Evolutionary conservation across 108 stramenopile species (phyloP).

Genomic region (Bacterosira constricta): DNA sequence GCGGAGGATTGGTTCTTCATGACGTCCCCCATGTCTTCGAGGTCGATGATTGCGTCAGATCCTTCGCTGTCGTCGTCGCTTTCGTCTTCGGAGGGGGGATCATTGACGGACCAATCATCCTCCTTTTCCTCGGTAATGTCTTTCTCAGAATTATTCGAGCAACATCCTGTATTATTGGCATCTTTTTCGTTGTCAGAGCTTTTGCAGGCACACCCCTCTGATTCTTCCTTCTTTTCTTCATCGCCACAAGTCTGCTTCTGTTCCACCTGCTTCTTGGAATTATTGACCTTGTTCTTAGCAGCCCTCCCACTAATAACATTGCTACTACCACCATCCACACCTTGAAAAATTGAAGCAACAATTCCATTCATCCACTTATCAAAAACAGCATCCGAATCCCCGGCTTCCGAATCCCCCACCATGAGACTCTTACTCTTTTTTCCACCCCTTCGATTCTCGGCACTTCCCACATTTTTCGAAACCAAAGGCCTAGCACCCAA

Average conservation of each 20-base stretch:
- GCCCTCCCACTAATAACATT: not conserved
- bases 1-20: conserved; percentile 48
- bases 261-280: not conserved
- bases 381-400: conserved; percentile 58
- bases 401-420: conserved; percentile 80
- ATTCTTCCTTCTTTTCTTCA: conserved; percentile 5
- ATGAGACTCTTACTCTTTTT: conserved; percentile 29
- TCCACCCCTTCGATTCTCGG: not conserved
- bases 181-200: not conserved
- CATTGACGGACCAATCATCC: conserved; percentile 47
- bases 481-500: conserved; percentile 68
- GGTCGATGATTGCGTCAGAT: conserved; percentile 78
- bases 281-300: not conserved
- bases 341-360: conserved; percentile 17
- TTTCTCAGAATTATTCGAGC: conserved; percentile 14
- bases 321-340: not conserved
- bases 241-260: not conserved
- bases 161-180: conserved; percentile 2
- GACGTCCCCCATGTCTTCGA: conserved; percentile 91
- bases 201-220: conserved; percentile 20
- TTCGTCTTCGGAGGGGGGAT: conserved; percentile 37
- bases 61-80: conserved; percentile 51
- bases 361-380: conserved; percentile 52
- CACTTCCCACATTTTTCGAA: conserved; percentile 12
- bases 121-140: conserved; percentile 34